A percentile compares a stretch with the other conserved stretches of the same genome.
phyloP scores from a whole-genome alignment of 1,284 basidiomycete genomes.

The Agroathelia rolfsii region DNA sequence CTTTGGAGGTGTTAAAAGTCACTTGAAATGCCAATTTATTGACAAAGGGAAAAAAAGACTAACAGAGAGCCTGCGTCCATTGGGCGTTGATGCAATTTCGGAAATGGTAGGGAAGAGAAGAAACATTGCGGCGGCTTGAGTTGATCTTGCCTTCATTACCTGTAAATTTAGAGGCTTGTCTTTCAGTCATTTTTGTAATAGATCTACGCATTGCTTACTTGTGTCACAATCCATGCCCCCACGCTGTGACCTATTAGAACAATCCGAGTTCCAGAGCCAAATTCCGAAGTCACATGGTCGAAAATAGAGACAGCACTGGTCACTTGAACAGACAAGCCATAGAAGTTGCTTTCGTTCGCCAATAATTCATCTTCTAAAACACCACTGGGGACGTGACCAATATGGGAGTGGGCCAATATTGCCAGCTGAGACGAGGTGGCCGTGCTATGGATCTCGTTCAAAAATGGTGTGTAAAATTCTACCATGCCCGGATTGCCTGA shows the following conservation, averaged over 20 bases:
- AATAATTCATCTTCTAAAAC: conserved; percentile 6
- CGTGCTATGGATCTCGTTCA: conserved; percentile 33
- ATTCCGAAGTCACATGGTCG: conserved; percentile 29
- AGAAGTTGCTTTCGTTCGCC: conserved; percentile 14
- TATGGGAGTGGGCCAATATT: conserved; percentile 42
- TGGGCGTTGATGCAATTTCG: conserved; percentile 45
- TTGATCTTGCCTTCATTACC: conserved; percentile 38
- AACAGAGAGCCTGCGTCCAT: conserved; percentile 37
- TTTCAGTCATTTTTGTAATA: too few relatives aligned
- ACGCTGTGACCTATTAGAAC: conserved; percentile 51
- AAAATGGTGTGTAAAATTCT: conserved; percentile 49
- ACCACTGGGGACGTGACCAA: conserved; percentile 37
- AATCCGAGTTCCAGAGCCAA: conserved; percentile 26
- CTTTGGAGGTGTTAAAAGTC: conserved; percentile 26
- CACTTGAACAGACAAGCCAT: conserved; percentile 35
- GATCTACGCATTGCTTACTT: conserved; percentile 28
- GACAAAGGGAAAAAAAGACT: conserved; percentile 12
- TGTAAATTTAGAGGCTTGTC: too few relatives aligned
- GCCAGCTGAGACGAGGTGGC: conserved; percentile 27
- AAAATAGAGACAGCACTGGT: conserved; percentile 38
- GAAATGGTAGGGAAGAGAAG: conserved; percentile 51
- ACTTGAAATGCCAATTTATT: neutral
- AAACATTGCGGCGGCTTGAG: conserved; percentile 29
- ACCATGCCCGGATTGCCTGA: conserved; percentile 53
- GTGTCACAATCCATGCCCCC: conserved; percentile 48